These are phyloP conservation scores for Clitocybe nebularis DNA, from an alignment of 1,284 basidiomycete genomes.

Conservation along the genomic window DNA sequence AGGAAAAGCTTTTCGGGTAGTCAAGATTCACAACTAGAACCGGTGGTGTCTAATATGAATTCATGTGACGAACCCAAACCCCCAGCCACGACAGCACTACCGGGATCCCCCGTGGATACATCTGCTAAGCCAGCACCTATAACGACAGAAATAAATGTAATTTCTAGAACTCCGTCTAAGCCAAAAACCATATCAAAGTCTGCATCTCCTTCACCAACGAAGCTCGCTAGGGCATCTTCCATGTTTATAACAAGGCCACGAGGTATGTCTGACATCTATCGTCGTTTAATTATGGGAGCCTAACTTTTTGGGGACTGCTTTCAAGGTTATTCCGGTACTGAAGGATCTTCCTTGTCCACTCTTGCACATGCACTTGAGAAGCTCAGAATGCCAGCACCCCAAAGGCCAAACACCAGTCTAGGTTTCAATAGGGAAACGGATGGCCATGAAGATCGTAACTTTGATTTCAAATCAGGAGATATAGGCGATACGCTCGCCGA, in stretches of 20 bases:
- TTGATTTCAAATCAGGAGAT: conserved; percentile 16
- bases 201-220: conserved; percentile 28
- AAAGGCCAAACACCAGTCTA: conserved; percentile 59
- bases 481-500: conserved; percentile 23
- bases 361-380: conserved; percentile 60
- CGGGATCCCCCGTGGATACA: conserved; percentile 29
- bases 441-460: conserved; percentile 24
- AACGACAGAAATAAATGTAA: conserved; percentile 12
- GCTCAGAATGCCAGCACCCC: conserved; percentile 55
- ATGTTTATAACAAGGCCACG: conserved; percentile 25
- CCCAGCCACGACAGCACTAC: conserved; percentile 13
- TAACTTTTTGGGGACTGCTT: no score
- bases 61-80: no score
- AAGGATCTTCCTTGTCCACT: conserved; percentile 42
- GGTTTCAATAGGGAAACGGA: conserved; percentile 47
- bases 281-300: no score
- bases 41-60: no score
- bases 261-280: conserved; percentile 22
- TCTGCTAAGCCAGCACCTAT: conserved; percentile 17
- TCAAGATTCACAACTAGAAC: no score
- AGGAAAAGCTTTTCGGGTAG: no score
- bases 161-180: conserved; percentile 17
- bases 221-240: conserved; percentile 29
- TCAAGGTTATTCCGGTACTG: conserved; percentile 19
- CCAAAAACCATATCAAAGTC: conserved; percentile 18